Evolutionary conservation across 306 rosid genomes (phyloP).

Genomic region (Pterocarpus macrocarpus): DNA sequence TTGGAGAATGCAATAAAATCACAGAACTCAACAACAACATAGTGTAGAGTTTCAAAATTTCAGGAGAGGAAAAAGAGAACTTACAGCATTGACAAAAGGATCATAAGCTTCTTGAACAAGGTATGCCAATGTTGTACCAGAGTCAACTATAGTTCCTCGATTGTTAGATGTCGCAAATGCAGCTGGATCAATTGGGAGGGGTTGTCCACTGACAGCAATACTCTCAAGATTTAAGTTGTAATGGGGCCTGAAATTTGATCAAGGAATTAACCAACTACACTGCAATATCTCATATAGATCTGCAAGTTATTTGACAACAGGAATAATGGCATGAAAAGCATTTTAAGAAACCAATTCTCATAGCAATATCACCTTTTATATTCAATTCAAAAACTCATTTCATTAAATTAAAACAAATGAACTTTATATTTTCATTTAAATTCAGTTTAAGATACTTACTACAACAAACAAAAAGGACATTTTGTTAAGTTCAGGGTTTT

Average conservation of each 20-base stretch:
- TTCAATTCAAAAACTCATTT: conserved; percentile 32
- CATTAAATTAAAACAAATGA: conserved; percentile 21
- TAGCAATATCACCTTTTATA: conserved; percentile 14
- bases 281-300: conserved; percentile 41
- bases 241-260: conserved; percentile 82
- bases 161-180: conserved; percentile 77
- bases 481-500: neutral
- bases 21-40: conserved; percentile 4
- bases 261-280: conserved; percentile 31
- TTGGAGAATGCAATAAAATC: conserved; percentile 27
- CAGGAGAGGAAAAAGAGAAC: conserved; percentile 47
- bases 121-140: conserved; percentile 93
- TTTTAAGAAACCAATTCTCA: conserved; percentile 23
- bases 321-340: conserved; percentile 16
- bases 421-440: conserved; percentile 10
- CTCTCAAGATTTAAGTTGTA: conserved; percentile 91
- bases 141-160: conserved; percentile 93
- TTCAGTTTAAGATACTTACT: conserved; percentile 20
- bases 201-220: conserved; percentile 84
- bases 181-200: conserved; percentile 75
- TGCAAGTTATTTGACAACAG: conserved; percentile 22
- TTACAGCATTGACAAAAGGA: conserved; percentile 88
- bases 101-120: conserved; percentile 91
- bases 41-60: conserved; percentile 19
- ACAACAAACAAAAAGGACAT: conserved; percentile 8